phyloP scores from a whole-genome alignment of 805 yeast genomes.

The Maudiozyma bulderi region DNA sequence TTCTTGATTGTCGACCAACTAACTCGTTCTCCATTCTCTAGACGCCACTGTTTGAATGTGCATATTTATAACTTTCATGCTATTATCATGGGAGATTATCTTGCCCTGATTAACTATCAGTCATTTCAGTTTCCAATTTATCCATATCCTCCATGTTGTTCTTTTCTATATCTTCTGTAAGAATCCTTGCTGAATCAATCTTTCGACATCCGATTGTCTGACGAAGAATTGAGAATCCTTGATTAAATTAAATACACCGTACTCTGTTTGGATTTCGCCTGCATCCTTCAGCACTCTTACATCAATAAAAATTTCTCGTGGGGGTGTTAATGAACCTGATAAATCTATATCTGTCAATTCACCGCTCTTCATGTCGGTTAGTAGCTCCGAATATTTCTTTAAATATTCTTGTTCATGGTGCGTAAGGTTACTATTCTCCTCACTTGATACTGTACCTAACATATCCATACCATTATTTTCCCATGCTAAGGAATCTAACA shows the following conservation, averaged over 20 bases:
- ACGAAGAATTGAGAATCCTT: constrained; percentile 93
- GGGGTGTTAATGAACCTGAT: constrained; percentile 84
- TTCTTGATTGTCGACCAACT: no score
- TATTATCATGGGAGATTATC: no score
- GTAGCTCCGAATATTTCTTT: constrained; percentile 56
- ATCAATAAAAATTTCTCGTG: constrained; percentile 83
- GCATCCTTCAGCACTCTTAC: constrained; percentile 90
- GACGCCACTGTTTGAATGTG: no score
- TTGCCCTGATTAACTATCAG: no score
- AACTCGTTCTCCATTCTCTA: no score
- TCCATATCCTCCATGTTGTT: background rate
- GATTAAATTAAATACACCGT: constrained; percentile 87
- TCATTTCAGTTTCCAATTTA: no score
- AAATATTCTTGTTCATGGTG: constrained; percentile 75
- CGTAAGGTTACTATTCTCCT: constrained; percentile 44
- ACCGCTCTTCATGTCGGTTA: constrained; percentile 64
- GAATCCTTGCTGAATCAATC: constrained; percentile 89
- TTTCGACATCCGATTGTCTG: constrained; percentile 86
- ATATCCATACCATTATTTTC: constrained; percentile 37
- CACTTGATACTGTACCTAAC: constrained; percentile 27
- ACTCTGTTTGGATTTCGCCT: constrained; percentile 95
- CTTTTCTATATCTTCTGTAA: constrained; percentile 52
- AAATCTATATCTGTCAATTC: constrained; percentile 74
- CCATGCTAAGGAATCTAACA: constrained; percentile 66
- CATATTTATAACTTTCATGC: no score